These are phyloP conservation scores for Elongisporangium anandrum DNA, from an alignment of 352 stramenopile genomes.

Conservation along the genomic window DNA sequence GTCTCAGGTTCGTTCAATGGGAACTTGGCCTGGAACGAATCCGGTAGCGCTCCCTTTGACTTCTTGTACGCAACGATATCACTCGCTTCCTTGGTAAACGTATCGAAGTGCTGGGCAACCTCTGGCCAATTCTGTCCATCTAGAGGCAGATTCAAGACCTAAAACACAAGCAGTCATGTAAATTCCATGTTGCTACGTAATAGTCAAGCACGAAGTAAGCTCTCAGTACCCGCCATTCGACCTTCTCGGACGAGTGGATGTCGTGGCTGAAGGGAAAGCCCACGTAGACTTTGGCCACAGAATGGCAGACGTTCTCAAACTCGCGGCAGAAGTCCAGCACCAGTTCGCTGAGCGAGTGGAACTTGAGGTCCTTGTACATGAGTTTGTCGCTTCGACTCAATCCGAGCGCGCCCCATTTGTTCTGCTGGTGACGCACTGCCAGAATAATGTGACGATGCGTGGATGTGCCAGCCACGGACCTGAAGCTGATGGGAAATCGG, in stretches of 20 bases:
- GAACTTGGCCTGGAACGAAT: slow-evolving; percentile 60
- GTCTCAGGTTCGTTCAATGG: slow-evolving; percentile 50
- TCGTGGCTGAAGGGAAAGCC: slow-evolving; percentile 83
- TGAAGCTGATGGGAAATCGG: slow-evolving; percentile 85
- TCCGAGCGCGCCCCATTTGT: slow-evolving; percentile 80
- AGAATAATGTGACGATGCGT: slow-evolving; percentile 83
- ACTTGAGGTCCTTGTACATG: slow-evolving; percentile 85
- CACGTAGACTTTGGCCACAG: slow-evolving; percentile 73
- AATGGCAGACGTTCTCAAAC: slow-evolving; percentile 63
- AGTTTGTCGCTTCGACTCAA: slow-evolving; percentile 80
- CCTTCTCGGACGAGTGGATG: slow-evolving; percentile 84
- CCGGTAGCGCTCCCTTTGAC: slow-evolving; percentile 51
- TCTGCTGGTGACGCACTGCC: slow-evolving; percentile 61
- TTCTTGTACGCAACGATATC: slow-evolving; percentile 68
- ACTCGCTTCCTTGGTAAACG: slow-evolving; percentile 59
- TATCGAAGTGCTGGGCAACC: slow-evolving; percentile 57
- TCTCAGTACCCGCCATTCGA: slow-evolving; percentile 73
- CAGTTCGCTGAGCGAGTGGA: slow-evolving; percentile 70
- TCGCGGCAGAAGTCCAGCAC: slow-evolving; percentile 63
- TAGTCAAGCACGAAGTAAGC: no score
- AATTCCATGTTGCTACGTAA: no score
- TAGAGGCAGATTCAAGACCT: slow-evolving; percentile 69
- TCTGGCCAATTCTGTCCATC: slow-evolving; percentile 37
- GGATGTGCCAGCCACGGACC: slow-evolving; percentile 52
- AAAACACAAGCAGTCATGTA: slow-evolving; percentile 3